phyloP scores from a whole-genome alignment of 1,284 basidiomycete species.

The Cutaneotrichosporon mucoides region DNA sequence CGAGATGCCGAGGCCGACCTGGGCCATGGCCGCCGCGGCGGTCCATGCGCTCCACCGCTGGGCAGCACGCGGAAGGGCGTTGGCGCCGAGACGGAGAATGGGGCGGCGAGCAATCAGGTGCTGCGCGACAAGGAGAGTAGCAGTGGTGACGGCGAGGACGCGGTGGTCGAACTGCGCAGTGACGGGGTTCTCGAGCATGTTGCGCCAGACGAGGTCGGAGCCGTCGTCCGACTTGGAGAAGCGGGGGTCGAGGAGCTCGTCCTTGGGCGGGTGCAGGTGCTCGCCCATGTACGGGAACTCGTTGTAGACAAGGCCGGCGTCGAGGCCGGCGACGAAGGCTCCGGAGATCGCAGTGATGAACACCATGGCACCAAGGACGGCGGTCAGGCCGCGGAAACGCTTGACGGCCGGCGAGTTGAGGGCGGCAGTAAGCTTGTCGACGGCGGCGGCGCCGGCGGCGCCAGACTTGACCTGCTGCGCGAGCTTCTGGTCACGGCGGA shows the following conservation, averaged over 20 bases:
- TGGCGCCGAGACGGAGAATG: slow-evolving; percentile 51
- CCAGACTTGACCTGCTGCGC: slow-evolving; percentile 58
- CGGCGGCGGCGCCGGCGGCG: slow-evolving; percentile 40
- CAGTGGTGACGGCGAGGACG: slow-evolving; percentile 78
- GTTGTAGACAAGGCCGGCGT: slow-evolving; percentile 94
- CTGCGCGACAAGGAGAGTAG: slow-evolving; percentile 63
- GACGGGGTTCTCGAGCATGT: slow-evolving; percentile 94
- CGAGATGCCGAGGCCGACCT: slow-evolving; percentile 83
- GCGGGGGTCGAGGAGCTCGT: slow-evolving; percentile 75
- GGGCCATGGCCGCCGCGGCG: slow-evolving; percentile 77
- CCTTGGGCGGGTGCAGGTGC: slow-evolving; percentile 69
- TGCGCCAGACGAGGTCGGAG: slow-evolving; percentile 82
- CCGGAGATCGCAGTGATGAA: slow-evolving; percentile 82
- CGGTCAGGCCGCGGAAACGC: slow-evolving; percentile 60
- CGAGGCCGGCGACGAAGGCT: slow-evolving; percentile 95
- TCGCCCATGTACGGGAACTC: slow-evolving; percentile 98
- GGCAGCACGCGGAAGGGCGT: slow-evolving; percentile 64
- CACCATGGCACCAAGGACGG: slow-evolving; percentile 67
- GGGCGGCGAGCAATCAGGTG: slow-evolving; percentile 59
- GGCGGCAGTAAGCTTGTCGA: slow-evolving; percentile 41
- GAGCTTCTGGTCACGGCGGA: slow-evolving; percentile 65
- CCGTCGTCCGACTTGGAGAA: slow-evolving; percentile 67
- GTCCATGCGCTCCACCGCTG: slow-evolving; percentile 62
- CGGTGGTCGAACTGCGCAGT: slow-evolving; percentile 98
- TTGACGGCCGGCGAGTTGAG: slow-evolving; percentile 59